phyloP scores from a whole-genome alignment of 2,329 filamentous ascomycete species.

The Verticillium albo-atrum region DNA sequence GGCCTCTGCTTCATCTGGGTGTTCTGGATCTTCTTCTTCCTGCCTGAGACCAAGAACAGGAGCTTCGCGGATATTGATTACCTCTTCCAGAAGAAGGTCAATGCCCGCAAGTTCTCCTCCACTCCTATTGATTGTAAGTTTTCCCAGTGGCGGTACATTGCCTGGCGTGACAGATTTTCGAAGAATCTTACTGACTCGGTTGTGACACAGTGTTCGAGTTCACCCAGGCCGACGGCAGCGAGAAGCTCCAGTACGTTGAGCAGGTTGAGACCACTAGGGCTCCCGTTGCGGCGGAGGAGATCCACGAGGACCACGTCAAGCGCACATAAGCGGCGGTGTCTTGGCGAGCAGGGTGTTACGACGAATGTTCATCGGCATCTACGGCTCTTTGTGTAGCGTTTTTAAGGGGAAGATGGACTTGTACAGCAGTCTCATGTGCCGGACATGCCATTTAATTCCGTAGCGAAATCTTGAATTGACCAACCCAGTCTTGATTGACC shows the following conservation, averaged over 20 bases:
- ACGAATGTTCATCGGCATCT: not conserved
- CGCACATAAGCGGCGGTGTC: not conserved
- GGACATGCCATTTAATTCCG: no score
- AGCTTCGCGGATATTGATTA: constrained; percentile 33
- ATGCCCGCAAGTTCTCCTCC: constrained; percentile 7
- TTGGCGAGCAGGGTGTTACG: no score
- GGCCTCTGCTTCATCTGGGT: constrained; percentile 74
- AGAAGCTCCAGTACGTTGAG: not conserved
- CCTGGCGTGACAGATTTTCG: no score
- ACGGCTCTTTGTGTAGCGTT: not conserved
- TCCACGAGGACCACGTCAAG: no score
- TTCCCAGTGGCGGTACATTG: no score
- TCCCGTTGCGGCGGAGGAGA: not conserved
- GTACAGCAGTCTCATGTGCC: not conserved
- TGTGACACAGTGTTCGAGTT: constrained; percentile 8
- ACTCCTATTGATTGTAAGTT: constrained; percentile 23
- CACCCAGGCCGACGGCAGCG: not conserved
- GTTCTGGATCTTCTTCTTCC: constrained; percentile 74
- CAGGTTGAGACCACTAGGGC: not conserved
- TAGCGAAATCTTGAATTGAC: no score
- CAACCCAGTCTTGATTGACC: no score
- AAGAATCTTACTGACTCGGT: not conserved
- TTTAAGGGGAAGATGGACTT: not conserved
- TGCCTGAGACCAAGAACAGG: constrained; percentile 75
- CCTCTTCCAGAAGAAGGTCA: constrained; percentile 14